phyloP scores from a whole-genome alignment of 805 yeast genomes.

The Huiozyma naganishii region DNA sequence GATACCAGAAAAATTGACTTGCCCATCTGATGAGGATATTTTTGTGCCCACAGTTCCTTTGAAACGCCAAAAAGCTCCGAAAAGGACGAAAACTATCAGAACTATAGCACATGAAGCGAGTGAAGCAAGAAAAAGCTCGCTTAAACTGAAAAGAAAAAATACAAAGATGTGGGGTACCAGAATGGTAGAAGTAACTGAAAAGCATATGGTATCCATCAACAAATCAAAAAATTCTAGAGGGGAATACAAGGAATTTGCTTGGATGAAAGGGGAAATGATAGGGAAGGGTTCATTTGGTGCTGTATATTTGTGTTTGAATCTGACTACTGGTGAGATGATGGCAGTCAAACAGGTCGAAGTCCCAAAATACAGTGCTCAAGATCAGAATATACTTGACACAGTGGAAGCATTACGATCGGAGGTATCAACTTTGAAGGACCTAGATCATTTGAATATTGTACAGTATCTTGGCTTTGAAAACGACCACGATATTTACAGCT shows the following conservation, averaged over 20 bases:
- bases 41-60: neutral
- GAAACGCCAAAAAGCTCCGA: constrained; percentile 22
- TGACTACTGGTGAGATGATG: constrained; percentile 96
- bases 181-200: constrained; percentile 81
- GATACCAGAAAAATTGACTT: neutral
- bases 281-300: constrained; percentile 96
- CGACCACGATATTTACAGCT: constrained; percentile 58
- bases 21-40: neutral
- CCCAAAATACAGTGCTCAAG: constrained; percentile 34
- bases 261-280: constrained; percentile 95
- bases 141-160: constrained; percentile 52
- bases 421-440: constrained; percentile 85
- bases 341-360: constrained; percentile 93
- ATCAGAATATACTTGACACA: constrained; percentile 44
- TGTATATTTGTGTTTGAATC: constrained; percentile 83
- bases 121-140: constrained; percentile 38
- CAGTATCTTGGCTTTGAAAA: constrained; percentile 93
- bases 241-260: constrained; percentile 74
- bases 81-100: constrained; percentile 82
- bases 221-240: constrained; percentile 56
- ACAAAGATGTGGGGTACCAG: constrained; percentile 98
- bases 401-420: constrained; percentile 80
- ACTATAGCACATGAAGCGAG: constrained; percentile 88
- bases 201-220: constrained; percentile 54
- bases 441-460: constrained; percentile 89